Evolutionary conservation across 306 rosid genomes (phyloP), one percentile per base, ranked within the genome.

Genomic region (Cucurbita maxima): DNA sequence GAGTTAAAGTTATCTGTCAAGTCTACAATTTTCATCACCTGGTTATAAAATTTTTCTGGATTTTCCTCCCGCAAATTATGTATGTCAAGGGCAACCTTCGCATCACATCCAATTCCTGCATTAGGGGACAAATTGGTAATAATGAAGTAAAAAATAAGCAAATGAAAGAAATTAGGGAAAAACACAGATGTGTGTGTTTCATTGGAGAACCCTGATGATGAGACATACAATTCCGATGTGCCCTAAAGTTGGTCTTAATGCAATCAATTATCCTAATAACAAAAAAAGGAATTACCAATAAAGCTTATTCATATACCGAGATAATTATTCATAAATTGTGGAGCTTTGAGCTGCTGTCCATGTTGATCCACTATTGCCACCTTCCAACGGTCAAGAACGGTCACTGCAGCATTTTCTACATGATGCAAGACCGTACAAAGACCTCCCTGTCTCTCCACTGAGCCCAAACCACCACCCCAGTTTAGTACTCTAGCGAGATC

Each of bases 401-500:
- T 91, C 69, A 95, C 99, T 3, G 99, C 99, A 47, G 97, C 95
- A 76, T 88, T 90, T 76, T 95, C 99, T 82, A 95, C 85, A 81
- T 91, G 88, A 62, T 91, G 89, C 84, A 95, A 80, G 77, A 95
- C 81, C 41, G 96, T 91, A 84, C 89, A 89, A 73, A 95, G 97
- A 76, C 99, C 99, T 56, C 99, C 99, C 80, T 86, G 97, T 83
- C 96, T 91, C 88, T 91, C 97, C 82, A 95, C 96, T 54, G 96
- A 86, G 71, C 99, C 89, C 96, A 95, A 83, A 81, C 99, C 96
- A 84, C 99, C 90, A 80, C 99, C 99, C 99, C 99, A 95, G 19
- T 89, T 87, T 37, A 95, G 87, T 82, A 95, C 97, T 83, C 99
- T 85, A 22, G 99, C 99, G 45, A 95, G 91, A 86, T 95, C 99